A percentile compares a stretch with the other conserved stretches of the same genome.
Conservation (phyloP, 805 yeast species). For the Hyphopichia homilentoma region DNA sequence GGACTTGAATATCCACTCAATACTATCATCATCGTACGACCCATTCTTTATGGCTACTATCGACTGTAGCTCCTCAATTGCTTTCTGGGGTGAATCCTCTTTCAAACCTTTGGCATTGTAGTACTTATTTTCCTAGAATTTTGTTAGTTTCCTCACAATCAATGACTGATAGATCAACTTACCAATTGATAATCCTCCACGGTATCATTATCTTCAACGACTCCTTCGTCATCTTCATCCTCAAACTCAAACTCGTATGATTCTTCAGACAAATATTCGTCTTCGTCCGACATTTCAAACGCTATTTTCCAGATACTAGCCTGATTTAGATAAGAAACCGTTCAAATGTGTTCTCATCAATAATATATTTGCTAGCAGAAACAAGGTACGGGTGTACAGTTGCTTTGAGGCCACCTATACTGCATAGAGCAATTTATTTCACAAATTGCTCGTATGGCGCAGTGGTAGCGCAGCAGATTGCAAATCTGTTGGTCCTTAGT, state of each 20-base stretch:
- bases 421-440: too few relatives aligned
- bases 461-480: conserved; percentile 99
- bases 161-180: conserved; percentile 2
- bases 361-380: too few relatives aligned
- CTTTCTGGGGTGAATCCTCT: conserved; percentile 25
- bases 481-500: conserved; percentile 98
- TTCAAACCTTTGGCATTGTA: conserved; percentile 37
- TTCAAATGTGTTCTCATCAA: too few relatives aligned
- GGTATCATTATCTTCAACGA: conserved; percentile 20
- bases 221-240: conserved; percentile 28
- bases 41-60: conserved; percentile 8
- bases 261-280: conserved; percentile 34
- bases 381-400: too few relatives aligned
- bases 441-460: conserved; percentile 82
- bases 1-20: conserved; percentile 36
- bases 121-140: conserved; percentile 27
- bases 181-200: conserved; percentile 11
- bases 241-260: conserved; percentile 41
- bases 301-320: too few relatives aligned
- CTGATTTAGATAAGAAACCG: too few relatives aligned
- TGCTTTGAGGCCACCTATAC: too few relatives aligned
- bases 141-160: conserved; percentile 5
- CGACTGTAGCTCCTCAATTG: conserved; percentile 19
- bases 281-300: conserved; percentile 37
- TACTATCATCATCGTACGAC: conserved; percentile 11